Evolutionary conservation across 2,329 filamentous ascomycete genomes (phyloP).

Genomic region (Alternaria ventricosa): DNA sequence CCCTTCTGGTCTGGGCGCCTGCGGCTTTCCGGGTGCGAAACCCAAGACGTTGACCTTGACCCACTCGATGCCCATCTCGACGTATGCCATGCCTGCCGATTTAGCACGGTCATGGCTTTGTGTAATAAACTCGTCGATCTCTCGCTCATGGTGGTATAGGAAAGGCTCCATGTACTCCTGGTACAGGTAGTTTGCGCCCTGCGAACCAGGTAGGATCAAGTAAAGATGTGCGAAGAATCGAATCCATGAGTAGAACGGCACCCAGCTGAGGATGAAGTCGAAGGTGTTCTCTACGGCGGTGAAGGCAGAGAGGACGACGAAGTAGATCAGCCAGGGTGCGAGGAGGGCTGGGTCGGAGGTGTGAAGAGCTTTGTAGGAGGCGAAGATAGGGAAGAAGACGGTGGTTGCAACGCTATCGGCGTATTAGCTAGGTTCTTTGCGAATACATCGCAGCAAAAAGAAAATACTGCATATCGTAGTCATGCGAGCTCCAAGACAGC

Average conservation of each 20-base stretch:
- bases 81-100: conserved; percentile 71
- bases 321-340: conserved; percentile 99
- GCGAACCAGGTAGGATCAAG: conserved; percentile 96
- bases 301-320: conserved; percentile 86
- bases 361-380: conserved; percentile 97
- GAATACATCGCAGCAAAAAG: neutral
- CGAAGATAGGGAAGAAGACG: conserved; percentile 93
- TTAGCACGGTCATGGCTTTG: conserved; percentile 79
- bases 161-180: conserved; percentile 86
- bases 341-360: conserved; percentile 87
- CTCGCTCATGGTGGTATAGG: conserved; percentile 81
- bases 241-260: conserved; percentile 93
- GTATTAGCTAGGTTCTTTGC: conserved; percentile 20
- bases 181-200: conserved; percentile 87
- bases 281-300: conserved; percentile 86
- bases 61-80: conserved; percentile 56
- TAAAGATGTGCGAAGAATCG: conserved; percentile 88
- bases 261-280: conserved; percentile 84
- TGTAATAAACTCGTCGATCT: conserved; percentile 90
- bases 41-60: conserved; percentile 81
- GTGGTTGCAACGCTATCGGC: conserved; percentile 62
- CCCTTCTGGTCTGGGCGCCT: conserved; percentile 56
- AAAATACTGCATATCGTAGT: conserved; percentile 6
- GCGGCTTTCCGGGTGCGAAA: conserved; percentile 62
- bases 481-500: conserved; percentile 12